phyloP scores from a whole-genome alignment of 257 asterid species.

The Primulina eburnea region DNA sequence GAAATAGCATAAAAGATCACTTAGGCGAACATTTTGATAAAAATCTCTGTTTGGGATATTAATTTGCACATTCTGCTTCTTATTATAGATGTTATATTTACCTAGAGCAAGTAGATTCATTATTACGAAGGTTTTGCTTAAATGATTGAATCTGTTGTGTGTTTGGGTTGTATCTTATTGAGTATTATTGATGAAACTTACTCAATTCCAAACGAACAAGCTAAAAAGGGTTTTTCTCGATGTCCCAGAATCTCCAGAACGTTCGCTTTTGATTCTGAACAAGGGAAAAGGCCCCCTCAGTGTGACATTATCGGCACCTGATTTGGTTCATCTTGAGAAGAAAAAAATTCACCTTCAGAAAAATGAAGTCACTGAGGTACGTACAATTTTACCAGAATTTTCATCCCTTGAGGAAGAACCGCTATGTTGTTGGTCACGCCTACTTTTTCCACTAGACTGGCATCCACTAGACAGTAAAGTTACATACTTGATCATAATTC shows the following conservation, averaged over 20 bases:
- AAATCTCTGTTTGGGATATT: conserved; percentile 2
- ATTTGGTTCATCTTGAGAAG: conserved; percentile 58
- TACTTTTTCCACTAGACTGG: background rate
- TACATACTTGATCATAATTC: background rate
- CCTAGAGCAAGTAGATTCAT: background rate
- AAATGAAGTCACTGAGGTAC: conserved; percentile 66
- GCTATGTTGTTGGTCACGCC: background rate
- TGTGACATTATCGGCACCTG: conserved; percentile 58
- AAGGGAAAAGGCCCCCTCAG: conserved; percentile 50
- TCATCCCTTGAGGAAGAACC: conserved; percentile 17
- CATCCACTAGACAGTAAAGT: background rate
- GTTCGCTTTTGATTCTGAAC: conserved; percentile 80
- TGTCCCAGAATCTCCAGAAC: conserved; percentile 68
- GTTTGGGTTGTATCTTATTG: background rate
- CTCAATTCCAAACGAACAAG: background rate
- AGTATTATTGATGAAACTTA: conserved; percentile 5
- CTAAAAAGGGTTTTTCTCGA: conserved; percentile 12
- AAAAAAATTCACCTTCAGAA: conserved; percentile 53
- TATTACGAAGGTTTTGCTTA: background rate
- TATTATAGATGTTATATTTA: background rate
- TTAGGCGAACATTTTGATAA: too few relatives aligned
- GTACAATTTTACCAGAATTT: background rate
- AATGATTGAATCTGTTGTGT: conserved; percentile 13
- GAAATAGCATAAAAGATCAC: background rate
- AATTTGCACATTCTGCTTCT: conserved; percentile 5